Percentiles rank a stretch among this genome's conserved stretches.
Conservation (phyloP, 169 alveolate genomes). For the Miamiensis avidus region DNA sequence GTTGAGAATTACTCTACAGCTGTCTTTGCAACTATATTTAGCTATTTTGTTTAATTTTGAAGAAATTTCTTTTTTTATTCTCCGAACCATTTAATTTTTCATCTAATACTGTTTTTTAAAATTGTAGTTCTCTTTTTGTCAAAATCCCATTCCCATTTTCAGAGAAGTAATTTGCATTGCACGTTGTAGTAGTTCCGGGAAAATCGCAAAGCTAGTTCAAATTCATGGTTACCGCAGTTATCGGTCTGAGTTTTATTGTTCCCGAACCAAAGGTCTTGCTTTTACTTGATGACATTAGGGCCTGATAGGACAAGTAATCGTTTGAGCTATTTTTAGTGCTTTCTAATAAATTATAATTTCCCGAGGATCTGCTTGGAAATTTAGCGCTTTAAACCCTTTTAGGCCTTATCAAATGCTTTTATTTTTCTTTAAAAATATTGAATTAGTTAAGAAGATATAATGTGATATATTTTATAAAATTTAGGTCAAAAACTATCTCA, state of each 20-base stretch:
- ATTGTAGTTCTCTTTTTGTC: background rate
- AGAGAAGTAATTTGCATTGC: background rate
- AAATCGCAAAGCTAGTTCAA: background rate
- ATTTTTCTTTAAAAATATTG: background rate
- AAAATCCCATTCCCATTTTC: too few species aligned
- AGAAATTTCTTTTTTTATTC: background rate
- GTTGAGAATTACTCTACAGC: background rate
- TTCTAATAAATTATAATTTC: too few species aligned
- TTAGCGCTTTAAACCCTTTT: background rate
- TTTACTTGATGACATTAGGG: too few species aligned
- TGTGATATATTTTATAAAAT: too few species aligned
- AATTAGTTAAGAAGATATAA: too few species aligned
- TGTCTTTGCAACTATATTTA: background rate
- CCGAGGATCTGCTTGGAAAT: too few species aligned
- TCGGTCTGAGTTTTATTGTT: background rate
- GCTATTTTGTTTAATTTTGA: background rate
- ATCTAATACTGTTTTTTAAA: background rate
- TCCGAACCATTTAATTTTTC: too few species aligned
- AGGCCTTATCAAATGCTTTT: background rate
- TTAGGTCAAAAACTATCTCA: too few species aligned
- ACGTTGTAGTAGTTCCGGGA: background rate
- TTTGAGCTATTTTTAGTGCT: too few species aligned
- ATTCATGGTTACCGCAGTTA: background rate
- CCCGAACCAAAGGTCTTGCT: background rate
- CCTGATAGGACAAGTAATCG: too few species aligned